Conservation (phyloP, 2,329 filamentous ascomycete species). For the Ceratocystis harringtonii region DNA sequence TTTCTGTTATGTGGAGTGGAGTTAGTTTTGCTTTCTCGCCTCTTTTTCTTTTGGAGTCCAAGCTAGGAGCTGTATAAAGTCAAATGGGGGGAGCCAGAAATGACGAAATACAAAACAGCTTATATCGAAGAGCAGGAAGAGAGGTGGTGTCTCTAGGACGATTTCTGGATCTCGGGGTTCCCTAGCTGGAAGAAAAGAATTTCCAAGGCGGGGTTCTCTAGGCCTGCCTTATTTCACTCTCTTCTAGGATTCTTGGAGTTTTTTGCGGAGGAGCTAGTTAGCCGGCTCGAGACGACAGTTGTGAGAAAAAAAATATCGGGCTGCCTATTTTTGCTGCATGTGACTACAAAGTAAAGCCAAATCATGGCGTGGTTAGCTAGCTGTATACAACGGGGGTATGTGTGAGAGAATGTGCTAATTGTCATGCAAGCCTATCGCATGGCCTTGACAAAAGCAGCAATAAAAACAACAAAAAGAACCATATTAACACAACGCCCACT, state of each 20-base stretch:
- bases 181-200: background rate
- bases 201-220: too few species aligned
- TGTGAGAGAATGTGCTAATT: background rate
- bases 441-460: background rate
- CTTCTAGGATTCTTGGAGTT: background rate
- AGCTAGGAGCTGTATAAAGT: background rate
- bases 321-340: background rate
- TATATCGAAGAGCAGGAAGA: background rate
- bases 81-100: background rate
- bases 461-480: background rate
- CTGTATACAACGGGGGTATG: background rate
- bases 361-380: constrained; percentile 2
- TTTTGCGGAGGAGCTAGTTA: background rate
- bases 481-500: background rate
- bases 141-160: background rate
- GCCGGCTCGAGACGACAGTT: background rate
- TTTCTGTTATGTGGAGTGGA: too few species aligned
- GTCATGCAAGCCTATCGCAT: background rate
- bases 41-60: background rate
- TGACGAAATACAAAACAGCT: background rate
- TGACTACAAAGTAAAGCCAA: background rate
- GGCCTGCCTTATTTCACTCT: too few species aligned
- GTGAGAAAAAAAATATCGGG: background rate
- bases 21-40: too few species aligned
- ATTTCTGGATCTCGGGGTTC: background rate